Base-by-base conservation (phyloP, 495 filamentous ascomycete genomes). In the Podospora tetraspora region DNA sequence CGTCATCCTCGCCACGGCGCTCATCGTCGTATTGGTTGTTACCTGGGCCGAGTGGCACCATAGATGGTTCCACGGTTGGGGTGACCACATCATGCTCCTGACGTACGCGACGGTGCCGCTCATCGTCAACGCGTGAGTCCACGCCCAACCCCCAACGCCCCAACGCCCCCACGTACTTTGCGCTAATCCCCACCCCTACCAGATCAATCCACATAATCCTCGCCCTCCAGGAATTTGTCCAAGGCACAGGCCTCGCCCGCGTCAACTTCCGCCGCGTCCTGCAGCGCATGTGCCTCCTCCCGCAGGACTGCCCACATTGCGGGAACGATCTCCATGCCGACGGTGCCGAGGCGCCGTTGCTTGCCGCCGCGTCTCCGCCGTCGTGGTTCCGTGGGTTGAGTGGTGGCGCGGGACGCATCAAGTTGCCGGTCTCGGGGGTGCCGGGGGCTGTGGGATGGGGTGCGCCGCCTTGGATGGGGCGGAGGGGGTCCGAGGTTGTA, bases 301-400 rank as follows among this genome's bases (percentile, higher is more conserved):
- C 75, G 0, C 71, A 76, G 9, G 74, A 81, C 59, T 82, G 80
- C 60, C 80, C 80, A 0, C 74, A 81, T 68, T 82, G 80, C 66
- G 77, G 73, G 25, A 70, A 34, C 59, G 73, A 75, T 0, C 69
- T 82, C 24, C 77, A 79, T 1, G 79, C 79, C 78, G 1, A 62
- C 71, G 8, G 70, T 78, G 27, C 80, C 80, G 13, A 81, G 80
- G 80, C 71, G 73, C 66, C 72, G 16, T 34, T 78, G 13, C 70
- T 75, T 62, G 32, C 32, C 11, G 32, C 32, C 32, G 12, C 9
- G 32, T n/a, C n/a, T n/a, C 32, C 32, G 32, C 32, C 32, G 10
- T 13, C 32, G 32, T 34, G 32, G 32, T 34, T 30, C 29, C 29
- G 29, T 30, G 29, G 29, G 29, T 1, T 34, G 32, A 3, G 32